phyloP scores from a whole-genome alignment of 306 rosid genomes.

The Cucumis hystrix region DNA sequence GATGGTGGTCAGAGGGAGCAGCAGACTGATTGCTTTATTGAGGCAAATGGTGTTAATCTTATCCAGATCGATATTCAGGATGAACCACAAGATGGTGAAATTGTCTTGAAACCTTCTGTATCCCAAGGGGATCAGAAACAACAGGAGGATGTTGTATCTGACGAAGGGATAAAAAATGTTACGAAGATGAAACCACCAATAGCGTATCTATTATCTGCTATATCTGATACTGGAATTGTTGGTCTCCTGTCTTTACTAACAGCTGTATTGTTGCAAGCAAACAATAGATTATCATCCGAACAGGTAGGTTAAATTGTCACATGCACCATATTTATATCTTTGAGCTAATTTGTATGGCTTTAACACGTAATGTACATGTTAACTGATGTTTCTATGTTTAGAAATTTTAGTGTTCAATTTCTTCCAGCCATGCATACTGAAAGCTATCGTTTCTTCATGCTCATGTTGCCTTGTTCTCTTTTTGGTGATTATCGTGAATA shows the following conservation, averaged over 20 bases:
- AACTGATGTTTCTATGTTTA: not conserved
- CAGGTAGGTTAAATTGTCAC: constrained; percentile 37
- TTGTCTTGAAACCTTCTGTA: constrained; percentile 24
- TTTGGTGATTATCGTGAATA: not conserved
- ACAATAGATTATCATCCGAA: constrained; percentile 80
- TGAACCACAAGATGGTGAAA: constrained; percentile 27
- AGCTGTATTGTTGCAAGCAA: constrained; percentile 90
- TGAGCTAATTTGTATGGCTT: not conserved
- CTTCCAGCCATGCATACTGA: not conserved
- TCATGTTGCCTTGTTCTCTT: not conserved
- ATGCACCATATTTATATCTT: not conserved
- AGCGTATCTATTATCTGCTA: constrained; percentile 60
- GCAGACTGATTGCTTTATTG: constrained; percentile 28
- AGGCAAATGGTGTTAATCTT: constrained; percentile 16
- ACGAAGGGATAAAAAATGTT: constrained; percentile 31
- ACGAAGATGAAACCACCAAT: constrained; percentile 48
- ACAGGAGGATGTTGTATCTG: constrained; percentile 16
- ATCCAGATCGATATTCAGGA: constrained; percentile 20
- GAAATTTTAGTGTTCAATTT: not conserved
- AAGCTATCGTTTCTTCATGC: not conserved
- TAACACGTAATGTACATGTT: not conserved
- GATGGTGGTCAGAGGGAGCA: constrained; percentile 28
- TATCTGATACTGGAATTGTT: constrained; percentile 89
- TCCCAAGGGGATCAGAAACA: constrained; percentile 39
- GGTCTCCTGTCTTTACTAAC: constrained; percentile 92